A percentile compares a stretch with the other conserved stretches of the same genome.
Conservation (phyloP, 2,329 filamentous ascomycete genomes). For the Clonostachys byssicola region DNA sequence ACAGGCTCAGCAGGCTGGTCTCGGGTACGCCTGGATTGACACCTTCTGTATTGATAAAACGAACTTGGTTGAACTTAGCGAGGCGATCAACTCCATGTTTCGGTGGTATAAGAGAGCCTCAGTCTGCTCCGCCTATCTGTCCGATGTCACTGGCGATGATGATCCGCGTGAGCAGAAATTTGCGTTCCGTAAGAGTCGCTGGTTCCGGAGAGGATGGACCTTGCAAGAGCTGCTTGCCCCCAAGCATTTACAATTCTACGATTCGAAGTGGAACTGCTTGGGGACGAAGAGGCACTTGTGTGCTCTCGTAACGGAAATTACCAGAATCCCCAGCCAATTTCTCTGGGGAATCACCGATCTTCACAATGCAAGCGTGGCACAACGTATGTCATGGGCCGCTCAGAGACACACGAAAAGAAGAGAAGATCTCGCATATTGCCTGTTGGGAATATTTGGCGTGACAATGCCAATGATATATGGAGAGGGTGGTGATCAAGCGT, state of each 20-base stretch:
- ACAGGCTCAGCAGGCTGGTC: constrained; percentile 5
- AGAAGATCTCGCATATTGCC: constrained; percentile 17
- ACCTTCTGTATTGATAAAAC: constrained; percentile 11
- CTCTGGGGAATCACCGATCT: neutral
- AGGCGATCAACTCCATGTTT: constrained; percentile 10
- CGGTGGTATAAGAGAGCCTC: constrained; percentile 5
- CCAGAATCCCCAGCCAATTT: neutral
- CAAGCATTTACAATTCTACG: neutral
- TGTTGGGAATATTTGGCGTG: constrained; percentile 17
- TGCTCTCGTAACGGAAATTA: neutral
- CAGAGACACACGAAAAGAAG: constrained; percentile 9
- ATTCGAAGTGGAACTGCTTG: neutral
- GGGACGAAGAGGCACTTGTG: neutral
- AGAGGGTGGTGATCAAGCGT: constrained; percentile 12
- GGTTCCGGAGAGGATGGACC: constrained; percentile 2
- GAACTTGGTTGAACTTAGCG: constrained; percentile 4
- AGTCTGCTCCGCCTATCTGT: constrained; percentile 7
- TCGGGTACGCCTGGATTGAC: constrained; percentile 15
- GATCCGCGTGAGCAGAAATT: neutral
- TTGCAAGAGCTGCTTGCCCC: constrained; percentile 13
- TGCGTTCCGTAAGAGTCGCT: neutral
- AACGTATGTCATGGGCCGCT: constrained; percentile 18
- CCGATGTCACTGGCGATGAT: constrained; percentile 1
- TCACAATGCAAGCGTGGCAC: neutral
- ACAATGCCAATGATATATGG: constrained; percentile 20